Evolutionary conservation across 2,329 filamentous ascomycete species (phyloP).

Genomic region (Colletotrichum horii): DNA sequence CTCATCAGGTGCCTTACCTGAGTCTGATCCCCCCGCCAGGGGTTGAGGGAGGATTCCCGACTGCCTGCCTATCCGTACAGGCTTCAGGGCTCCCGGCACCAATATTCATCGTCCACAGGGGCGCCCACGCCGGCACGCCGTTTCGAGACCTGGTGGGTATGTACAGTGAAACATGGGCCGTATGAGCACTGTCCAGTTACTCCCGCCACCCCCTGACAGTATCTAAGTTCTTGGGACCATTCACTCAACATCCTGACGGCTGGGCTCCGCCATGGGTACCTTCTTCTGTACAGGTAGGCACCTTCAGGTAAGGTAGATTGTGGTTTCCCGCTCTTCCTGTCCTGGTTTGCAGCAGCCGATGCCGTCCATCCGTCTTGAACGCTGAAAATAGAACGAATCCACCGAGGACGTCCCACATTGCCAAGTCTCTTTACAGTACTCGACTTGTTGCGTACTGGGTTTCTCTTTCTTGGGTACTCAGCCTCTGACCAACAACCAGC

Average conservation of each 20-base stretch:
- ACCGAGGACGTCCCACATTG: neutral
- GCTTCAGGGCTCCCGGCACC: neutral
- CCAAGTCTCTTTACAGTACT: neutral
- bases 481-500: neutral
- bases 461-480: neutral
- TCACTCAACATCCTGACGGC: neutral
- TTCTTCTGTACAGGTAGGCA: neutral
- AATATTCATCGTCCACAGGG: neutral
- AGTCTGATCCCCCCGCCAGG: neutral
- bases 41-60: neutral
- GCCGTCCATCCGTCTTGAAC: neutral
- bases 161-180: neutral
- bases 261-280: neutral
- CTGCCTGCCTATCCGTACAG: no score
- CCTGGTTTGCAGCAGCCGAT: neutral
- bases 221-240: neutral
- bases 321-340: neutral
- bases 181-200: neutral
- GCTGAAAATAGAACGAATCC: slow-evolving; percentile 5
- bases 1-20: neutral
- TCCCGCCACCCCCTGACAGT: neutral
- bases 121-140: neutral
- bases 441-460: neutral
- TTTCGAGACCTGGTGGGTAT: neutral
- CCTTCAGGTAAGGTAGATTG: neutral